Evolutionary conservation across 129 eudicot genomes (phyloP), one percentile per base, ranked within the genome.

Genomic region (Centella asiatica): DNA sequence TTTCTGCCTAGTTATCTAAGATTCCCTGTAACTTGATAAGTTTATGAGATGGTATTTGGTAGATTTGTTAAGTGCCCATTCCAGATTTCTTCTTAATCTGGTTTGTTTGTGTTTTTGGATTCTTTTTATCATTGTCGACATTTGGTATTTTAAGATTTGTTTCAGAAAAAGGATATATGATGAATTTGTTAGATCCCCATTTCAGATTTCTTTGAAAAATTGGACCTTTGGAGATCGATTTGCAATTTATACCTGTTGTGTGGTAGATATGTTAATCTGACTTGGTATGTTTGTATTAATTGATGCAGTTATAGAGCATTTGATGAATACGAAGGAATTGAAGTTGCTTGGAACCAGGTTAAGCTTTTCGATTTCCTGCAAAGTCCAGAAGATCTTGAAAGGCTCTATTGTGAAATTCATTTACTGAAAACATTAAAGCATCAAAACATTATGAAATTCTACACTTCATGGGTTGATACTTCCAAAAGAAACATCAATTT

Each of bases 301-400:
- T 58, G 63, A 34, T 58, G 58, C 65, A 76, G 81, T 18, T 76
- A 76, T 45, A 71, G 44, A 31, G 77, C 68, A 2, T 76, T 76
- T 55, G 81, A 76, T 71, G 69, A 65, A n/a, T 63, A 69, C 37
- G 75, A 62, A 31, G 80, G 80, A 48, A 75, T 75, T 62, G 80
- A 75, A 75, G 75, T 75, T 22, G 80, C 80, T 6, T 75, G 80
- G 75, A 62, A 64, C 61, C 75, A 64, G 23, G 74, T 76, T 18
- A 71, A 71, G 25, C 69, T 76, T 23, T 6, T 26, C 20, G 72
- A 76, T 65, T 50, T 70, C 36, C 45, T 76, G 36, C 69, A 76
- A 29, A 65, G 53, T 10, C 55, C 77, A 0, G 61, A 71, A 18
- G 70, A 66, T 44, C 69, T 76, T 7, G 77, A 71, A 36, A 71